Evolutionary conservation across 495 filamentous ascomycete genomes (phyloP).

Genomic region (Hypoxylon crocopeplum): DNA sequence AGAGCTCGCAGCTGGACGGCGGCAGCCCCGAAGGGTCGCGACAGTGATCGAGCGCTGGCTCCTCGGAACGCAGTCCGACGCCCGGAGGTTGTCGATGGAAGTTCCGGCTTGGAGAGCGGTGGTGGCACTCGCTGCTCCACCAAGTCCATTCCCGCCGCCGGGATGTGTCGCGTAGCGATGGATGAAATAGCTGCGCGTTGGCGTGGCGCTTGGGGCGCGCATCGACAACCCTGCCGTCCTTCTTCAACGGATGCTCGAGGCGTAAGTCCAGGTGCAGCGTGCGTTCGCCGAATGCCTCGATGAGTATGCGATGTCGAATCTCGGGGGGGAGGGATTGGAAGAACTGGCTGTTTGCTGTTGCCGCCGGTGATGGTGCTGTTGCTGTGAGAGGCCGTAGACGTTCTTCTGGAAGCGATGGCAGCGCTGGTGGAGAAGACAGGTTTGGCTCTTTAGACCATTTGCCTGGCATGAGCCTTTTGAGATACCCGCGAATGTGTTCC

Average conservation of each 20-base stretch:
- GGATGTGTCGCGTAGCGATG: conserved; percentile 2
- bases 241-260: conserved; percentile 19
- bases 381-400: neutral
- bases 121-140: conserved; percentile 35
- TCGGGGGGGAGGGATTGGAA: conserved; percentile 22
- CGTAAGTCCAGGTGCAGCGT: conserved; percentile 29
- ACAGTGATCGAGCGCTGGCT: neutral
- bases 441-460: no score
- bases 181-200: neutral
- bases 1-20: neutral
- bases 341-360: conserved; percentile 10
- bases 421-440: no score
- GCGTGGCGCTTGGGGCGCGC: neutral
- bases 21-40: neutral
- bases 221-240: neutral
- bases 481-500: no score
- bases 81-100: neutral
- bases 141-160: conserved; percentile 24
- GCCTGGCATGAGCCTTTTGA: no score
- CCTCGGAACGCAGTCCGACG: neutral
- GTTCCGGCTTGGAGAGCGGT: neutral
- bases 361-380: neutral
- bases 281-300: conserved; percentile 31
- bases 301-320: conserved; percentile 28
- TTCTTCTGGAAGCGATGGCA: neutral